Base-by-base conservation (phyloP, 805 yeast genomes). In the Starmera caribaea region DNA sequence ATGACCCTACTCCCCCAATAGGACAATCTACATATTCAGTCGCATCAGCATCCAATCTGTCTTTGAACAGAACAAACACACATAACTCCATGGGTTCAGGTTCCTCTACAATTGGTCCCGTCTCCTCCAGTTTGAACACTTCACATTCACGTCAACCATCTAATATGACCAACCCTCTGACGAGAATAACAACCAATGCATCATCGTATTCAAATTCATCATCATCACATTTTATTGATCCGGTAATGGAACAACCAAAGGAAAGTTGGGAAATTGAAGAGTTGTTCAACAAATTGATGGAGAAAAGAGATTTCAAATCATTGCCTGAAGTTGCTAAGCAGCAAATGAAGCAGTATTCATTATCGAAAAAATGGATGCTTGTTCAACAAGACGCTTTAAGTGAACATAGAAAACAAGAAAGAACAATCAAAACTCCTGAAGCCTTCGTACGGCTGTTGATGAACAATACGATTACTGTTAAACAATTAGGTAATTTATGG, bases 281-380 rank as follows among this genome's bases (percentile, higher is more conserved):
- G 41, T 66, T 83, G 75, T 88, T 86, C 55, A 71, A 76, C 39
- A 88, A 81, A 42, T 73, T 89, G 44, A 82, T 89, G 90, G 79
- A 75, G 38, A 77, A 79, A 49, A 74, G 96, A 51, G 94, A 89
- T 56, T 82, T 86, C 60, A 76, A 70, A 44, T 62, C 69, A 33
- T 63, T 82, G 28, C 85, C 96, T 0, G 75, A 74, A 21, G 74
- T 73, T 38, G 95, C 92, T 3, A 79, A 79, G 47, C 72, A 68
- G 41, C 92, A 85, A 53, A 78, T 90, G 83, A 68, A 76, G 51
- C 73, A 72, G 48, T 88, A 82, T 54, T 74, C 82, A 34, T 64
- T 75, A 0, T 85, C 81, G 37, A 85, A 87, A 51, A 90, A 90
- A 61, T 88, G 96, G 95, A 79, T 85, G 81, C 69, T 89, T 47